A percentile compares a stretch with the other conserved stretches of the same genome.
Conservation (phyloP, 2,329 filamentous ascomycete species). For the Cordyceps militaris region DNA sequence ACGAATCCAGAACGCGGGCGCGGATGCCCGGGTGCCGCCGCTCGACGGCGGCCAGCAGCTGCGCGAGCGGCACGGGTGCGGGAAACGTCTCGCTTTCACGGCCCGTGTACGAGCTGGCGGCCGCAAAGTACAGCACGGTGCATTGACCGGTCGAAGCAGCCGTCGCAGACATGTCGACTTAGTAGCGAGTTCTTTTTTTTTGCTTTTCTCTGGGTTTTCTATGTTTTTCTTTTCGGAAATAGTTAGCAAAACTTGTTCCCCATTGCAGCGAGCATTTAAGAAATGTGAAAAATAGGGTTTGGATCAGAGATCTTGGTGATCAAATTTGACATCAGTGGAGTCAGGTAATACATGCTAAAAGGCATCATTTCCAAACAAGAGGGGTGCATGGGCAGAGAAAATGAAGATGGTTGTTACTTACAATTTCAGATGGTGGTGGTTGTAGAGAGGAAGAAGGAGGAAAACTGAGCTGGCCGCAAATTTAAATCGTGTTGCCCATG, state of each 20-base stretch:
- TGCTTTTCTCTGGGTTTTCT: conserved; percentile 8
- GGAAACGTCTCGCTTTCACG: conserved; percentile 58
- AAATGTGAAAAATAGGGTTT: conserved; percentile 17
- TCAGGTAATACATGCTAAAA: conserved; percentile 55
- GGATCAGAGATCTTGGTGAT: conserved; percentile 69
- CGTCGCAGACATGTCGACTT: conserved; percentile 24
- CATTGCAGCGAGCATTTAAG: neutral
- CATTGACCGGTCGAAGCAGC: conserved; percentile 59
- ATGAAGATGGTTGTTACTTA: conserved; percentile 22
- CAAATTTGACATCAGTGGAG: conserved; percentile 50
- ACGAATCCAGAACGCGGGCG: conserved; percentile 61
- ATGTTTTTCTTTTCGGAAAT: neutral
- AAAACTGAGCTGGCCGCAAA: neutral
- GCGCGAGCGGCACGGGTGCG: conserved; percentile 55
- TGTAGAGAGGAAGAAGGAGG: conserved; percentile 8
- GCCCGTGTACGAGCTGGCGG: conserved; percentile 63
- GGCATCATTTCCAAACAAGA: conserved; percentile 41
- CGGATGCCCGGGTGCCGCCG: conserved; percentile 62
- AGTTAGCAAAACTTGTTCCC: conserved; percentile 18
- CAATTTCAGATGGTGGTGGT: conserved; percentile 21
- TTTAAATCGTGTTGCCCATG: conserved; percentile 7
- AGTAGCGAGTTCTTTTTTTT: neutral
- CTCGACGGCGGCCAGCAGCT: conserved; percentile 63
- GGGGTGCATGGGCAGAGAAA: neutral
- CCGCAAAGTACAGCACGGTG: conserved; percentile 75